Percentiles rank a stretch among this genome's conserved stretches.
phyloP scores from a whole-genome alignment of 345 rosid species.

The Populus ilicifolia region DNA sequence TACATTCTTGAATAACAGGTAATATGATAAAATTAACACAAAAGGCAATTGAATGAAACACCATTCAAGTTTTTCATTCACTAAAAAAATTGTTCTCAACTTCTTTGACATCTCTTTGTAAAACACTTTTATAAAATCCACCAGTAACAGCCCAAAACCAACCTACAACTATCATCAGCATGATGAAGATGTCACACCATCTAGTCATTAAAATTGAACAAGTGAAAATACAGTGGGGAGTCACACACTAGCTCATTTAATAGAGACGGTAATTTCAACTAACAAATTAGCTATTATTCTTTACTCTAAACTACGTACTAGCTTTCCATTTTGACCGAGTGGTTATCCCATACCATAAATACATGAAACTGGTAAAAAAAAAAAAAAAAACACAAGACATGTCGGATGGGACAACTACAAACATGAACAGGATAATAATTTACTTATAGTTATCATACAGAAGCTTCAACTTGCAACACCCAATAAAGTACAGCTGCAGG shows the following conservation, averaged over 20 bases:
- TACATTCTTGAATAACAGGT: not conserved
- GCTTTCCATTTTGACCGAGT: not conserved
- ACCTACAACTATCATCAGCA: not conserved
- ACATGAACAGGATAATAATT: not conserved
- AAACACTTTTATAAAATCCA: not conserved
- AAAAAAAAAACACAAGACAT: too few species aligned
- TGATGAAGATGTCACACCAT: not conserved
- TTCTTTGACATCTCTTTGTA: not conserved
- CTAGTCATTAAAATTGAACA: not conserved
- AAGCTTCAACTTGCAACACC: not conserved
- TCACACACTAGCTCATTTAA: not conserved
- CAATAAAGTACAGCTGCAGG: constrained; percentile 5
- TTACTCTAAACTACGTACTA: not conserved
- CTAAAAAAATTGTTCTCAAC: not conserved
- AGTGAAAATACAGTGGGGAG: not conserved
- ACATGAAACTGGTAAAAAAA: not conserved
- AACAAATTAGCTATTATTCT: not conserved
- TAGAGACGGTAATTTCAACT: not conserved
- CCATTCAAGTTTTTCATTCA: not conserved
- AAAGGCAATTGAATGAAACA: not conserved
- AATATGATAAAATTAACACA: not conserved
- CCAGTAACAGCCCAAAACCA: not conserved
- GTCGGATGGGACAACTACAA: not conserved
- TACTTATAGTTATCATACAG: not conserved
- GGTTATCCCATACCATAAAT: not conserved